phyloP scores from a whole-genome alignment of 768 basidiomycete genomes.

The Xerocomellus chrysenteron region DNA sequence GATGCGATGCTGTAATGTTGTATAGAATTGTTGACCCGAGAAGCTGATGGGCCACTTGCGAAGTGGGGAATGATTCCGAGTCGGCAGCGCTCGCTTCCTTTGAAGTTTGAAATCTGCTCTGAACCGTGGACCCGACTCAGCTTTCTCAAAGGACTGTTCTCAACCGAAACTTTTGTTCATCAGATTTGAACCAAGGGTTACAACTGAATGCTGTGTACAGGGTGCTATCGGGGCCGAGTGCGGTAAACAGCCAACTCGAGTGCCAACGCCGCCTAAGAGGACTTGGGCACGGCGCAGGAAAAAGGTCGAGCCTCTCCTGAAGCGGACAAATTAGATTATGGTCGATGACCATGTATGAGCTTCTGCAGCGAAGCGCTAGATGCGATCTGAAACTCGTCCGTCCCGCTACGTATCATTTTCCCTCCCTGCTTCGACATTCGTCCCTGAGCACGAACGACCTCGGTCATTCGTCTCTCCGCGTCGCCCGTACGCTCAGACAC shows the following conservation, averaged over 20 bases:
- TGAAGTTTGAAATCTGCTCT: too few species aligned
- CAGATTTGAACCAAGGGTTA: background rate
- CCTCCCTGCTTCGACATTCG: conserved; percentile 79
- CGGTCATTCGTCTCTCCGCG: conserved; percentile 83
- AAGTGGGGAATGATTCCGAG: too few species aligned
- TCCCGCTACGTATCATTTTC: conserved; percentile 62
- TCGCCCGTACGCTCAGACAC: conserved; percentile 40
- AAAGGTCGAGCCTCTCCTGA: background rate
- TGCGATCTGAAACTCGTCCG: conserved; percentile 78
- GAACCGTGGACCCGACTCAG: background rate
- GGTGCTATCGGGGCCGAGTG: background rate
- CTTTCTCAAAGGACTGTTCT: background rate
- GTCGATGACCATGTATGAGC: conserved; percentile 38
- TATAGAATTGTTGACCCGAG: too few species aligned
- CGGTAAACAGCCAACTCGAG: background rate
- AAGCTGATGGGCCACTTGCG: too few species aligned
- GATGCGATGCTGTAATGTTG: too few species aligned
- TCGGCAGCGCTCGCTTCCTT: too few species aligned
- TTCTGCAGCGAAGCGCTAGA: conserved; percentile 62
- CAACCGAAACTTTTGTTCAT: background rate
- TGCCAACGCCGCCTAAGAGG: background rate
- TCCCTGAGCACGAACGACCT: conserved; percentile 80
- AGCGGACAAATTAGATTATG: conserved; percentile 2
- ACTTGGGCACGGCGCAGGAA: background rate
- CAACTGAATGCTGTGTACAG: background rate